Evolutionary conservation across 2,329 filamentous ascomycete genomes (phyloP), one percentile per base, ranked within the genome.

Genomic region (Thielaviopsis populi): DNA sequence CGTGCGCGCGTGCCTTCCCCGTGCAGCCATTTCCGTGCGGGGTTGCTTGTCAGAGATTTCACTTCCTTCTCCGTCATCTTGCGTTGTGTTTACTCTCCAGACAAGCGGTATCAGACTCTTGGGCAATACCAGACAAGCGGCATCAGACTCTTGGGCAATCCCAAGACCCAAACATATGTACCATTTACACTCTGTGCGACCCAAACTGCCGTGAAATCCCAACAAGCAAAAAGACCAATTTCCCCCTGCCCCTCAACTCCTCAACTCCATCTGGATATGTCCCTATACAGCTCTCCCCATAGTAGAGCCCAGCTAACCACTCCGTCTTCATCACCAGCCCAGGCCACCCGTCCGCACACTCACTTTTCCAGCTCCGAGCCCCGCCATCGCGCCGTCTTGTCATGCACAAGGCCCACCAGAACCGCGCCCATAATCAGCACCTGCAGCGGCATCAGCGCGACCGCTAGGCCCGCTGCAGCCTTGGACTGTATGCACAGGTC

Each of bases 371-470:
- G 37, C 37, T 27, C 37, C 7, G 22, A 41, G 50, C 24, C 43
- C 19, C 27, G 48, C 59, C 48, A 62, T 3, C 17, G 41, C 63
- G 11, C 58, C 15, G 27, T 42, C 42, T 63, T 62, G 5, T 63
- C 54, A 4, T 40, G 33, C 30, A 65, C 41, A 5, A 63, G 59
- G 17, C 43, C 76, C 66, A 76, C 78, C 17, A 71, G 76, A 2
- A 78, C 76, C 24, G 78, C 69, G 1, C 71, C 76, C 50, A 85
- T 68, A 1, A 79, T 74, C 17, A 78, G 68, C 2, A 78, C 72
- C 72, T 85, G 78, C 50, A 85, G 70, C 11, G 82, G 82, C 37
- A 85, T 77, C 59, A 85, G 74, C 67, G 83, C 71, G 64, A 83
- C 75, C 27, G 78, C 76, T 54, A 86, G 73, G 68, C 79, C 80